Conservation (phyloP, 352 stramenopile species). For the Elongisporangium anandrum region DNA sequence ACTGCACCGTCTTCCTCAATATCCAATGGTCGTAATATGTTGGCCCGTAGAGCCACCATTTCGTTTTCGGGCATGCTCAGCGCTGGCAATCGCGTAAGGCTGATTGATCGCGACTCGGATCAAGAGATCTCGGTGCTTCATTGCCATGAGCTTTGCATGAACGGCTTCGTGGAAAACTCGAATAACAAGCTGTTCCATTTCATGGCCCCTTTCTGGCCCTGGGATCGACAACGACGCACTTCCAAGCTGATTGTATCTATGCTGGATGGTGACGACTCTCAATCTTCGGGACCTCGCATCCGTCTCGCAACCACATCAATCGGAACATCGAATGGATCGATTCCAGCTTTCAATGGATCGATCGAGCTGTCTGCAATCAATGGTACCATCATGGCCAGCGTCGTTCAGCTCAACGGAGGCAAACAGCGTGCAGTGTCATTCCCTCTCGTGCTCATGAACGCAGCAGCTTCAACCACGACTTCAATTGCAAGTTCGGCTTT, state of each 20-base stretch:
- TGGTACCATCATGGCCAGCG: slow-evolving; percentile 11
- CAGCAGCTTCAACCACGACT: slow-evolving; percentile 3
- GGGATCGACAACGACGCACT: slow-evolving; percentile 14
- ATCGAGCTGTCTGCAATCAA: slow-evolving; percentile 19
- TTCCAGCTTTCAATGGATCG: slow-evolving; percentile 3
- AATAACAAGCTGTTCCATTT: slow-evolving; percentile 56
- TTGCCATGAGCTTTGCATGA: slow-evolving; percentile 77
- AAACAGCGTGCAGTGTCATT: slow-evolving; percentile 26
- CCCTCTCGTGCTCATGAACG: slow-evolving; percentile 12
- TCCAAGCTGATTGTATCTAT: not conserved
- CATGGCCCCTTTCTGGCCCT: slow-evolving; percentile 52
- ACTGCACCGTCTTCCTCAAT: not conserved
- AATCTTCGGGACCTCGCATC: not conserved
- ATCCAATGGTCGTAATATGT: not conserved
- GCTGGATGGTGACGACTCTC: not conserved
- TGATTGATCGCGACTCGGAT: slow-evolving; percentile 16
- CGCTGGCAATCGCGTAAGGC: not conserved
- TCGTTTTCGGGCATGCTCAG: not conserved
- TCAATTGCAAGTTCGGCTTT: slow-evolving; percentile 1
- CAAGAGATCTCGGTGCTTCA: slow-evolving; percentile 58
- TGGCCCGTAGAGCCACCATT: not conserved
- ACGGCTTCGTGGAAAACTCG: slow-evolving; percentile 63
- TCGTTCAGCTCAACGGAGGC: slow-evolving; percentile 6
- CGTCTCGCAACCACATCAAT: not conserved
- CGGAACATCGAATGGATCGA: not conserved